Evolutionary conservation across 2,329 filamentous ascomycete species (phyloP).

Genomic region (Diaporthe sp.): DNA sequence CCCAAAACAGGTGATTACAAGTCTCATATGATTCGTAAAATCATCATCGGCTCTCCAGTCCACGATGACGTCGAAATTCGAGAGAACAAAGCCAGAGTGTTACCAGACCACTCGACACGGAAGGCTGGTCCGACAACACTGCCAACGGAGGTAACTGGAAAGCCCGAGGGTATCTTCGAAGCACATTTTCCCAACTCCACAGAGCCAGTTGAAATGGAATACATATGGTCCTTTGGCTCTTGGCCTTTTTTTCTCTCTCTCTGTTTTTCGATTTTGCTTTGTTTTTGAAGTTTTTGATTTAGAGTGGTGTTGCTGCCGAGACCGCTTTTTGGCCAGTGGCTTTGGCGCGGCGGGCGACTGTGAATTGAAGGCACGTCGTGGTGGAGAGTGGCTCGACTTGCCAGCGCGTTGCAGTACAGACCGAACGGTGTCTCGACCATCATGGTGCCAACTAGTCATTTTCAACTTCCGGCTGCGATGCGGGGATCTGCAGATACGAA

Average conservation of each 20-base stretch:
- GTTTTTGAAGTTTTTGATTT: background rate
- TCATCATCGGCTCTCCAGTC: background rate
- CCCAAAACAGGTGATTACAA: background rate
- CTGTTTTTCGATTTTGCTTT: background rate
- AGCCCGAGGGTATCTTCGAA: slow-evolving; percentile 1
- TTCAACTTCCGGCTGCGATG: slow-evolving; percentile 20
- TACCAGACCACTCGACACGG: background rate
- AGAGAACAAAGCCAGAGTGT: background rate
- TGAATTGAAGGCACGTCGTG: background rate
- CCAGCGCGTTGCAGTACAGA: background rate
- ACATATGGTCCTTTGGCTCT: no score
- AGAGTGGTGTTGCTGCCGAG: background rate
- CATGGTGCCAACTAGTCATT: background rate
- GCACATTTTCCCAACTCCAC: slow-evolving; percentile 7
- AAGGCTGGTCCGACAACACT: background rate
- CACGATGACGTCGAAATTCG: background rate
- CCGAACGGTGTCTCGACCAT: background rate
- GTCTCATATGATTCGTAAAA: background rate
- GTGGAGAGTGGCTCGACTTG: background rate
- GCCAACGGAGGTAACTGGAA: background rate
- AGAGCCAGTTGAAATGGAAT: background rate
- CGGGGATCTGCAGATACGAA: slow-evolving; percentile 9
- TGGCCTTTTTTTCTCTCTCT: background rate
- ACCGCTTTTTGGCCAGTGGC: background rate
- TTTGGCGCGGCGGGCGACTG: no score